phyloP scores from a whole-genome alignment of 2,329 filamentous ascomycete genomes.

The Arthroderma uncinatum region DNA sequence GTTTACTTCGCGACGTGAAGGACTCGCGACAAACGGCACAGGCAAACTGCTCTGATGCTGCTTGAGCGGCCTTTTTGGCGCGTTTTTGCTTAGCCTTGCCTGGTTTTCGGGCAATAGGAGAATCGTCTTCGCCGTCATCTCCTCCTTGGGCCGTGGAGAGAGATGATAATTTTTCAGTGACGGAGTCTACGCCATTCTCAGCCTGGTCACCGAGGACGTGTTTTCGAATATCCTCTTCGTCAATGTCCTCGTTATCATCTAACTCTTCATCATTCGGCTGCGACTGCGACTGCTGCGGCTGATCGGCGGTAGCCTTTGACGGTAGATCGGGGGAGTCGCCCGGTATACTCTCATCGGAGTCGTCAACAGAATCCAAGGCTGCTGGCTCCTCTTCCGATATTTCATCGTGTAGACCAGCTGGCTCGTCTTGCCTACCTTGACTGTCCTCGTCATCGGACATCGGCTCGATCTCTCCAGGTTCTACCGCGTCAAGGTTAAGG shows the following conservation, averaged over 20 bases:
- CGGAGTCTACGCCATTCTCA: conserved; percentile 27
- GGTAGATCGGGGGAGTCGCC: too few species aligned
- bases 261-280: not conserved
- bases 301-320: not conserved
- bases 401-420: not conserved
- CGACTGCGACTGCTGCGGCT: not conserved
- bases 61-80: conserved; percentile 39
- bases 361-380: not conserved
- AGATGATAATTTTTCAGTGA: conserved; percentile 23
- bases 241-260: not conserved
- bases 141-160: not conserved
- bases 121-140: not conserved
- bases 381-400: not conserved
- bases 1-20: conserved; percentile 62
- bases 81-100: conserved; percentile 46
- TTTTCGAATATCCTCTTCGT: conserved; percentile 16
- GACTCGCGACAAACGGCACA: conserved; percentile 68
- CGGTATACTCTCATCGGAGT: not conserved
- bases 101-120: conserved; percentile 24
- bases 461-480: not conserved
- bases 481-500: conserved; percentile 18
- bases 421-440: too few species aligned
- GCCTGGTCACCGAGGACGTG: not conserved
- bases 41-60: conserved; percentile 38
- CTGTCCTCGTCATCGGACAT: not conserved